Percentiles rank a stretch among this genome's conserved stretches.
phyloP scores from a whole-genome alignment of 352 stramenopile genomes.

The Sclerospora graminicola region DNA sequence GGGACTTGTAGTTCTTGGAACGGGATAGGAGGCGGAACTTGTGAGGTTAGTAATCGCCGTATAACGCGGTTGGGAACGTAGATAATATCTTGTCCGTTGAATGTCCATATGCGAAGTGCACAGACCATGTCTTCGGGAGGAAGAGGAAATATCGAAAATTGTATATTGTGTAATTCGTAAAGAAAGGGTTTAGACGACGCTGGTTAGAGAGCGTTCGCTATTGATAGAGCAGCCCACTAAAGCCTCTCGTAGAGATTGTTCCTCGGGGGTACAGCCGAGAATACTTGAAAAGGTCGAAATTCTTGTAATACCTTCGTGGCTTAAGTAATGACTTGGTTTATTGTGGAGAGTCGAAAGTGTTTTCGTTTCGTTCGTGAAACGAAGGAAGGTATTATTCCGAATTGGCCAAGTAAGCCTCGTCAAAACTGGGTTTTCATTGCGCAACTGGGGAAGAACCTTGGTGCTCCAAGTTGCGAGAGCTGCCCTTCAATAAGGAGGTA shows the following conservation, averaged over 20 bases:
- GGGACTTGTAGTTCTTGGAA: not conserved
- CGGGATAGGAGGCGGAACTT: not conserved
- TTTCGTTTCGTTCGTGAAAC: not conserved
- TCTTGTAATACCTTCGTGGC: not conserved
- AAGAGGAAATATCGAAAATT: not conserved
- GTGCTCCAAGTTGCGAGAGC: not conserved
- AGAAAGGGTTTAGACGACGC: too few relatives aligned
- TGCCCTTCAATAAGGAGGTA: not conserved
- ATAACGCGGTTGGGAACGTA: not conserved
- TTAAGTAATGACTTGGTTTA: not conserved
- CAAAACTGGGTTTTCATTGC: not conserved
- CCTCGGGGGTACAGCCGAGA: not conserved
- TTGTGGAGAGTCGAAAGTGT: not conserved
- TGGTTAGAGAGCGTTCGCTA: too few relatives aligned
- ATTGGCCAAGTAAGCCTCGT: slow-evolving; percentile 1
- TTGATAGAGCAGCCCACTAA: not conserved
- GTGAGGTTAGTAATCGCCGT: not conserved
- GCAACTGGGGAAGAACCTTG: slow-evolving; percentile 2
- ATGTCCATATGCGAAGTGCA: not conserved
- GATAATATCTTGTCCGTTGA: not conserved
- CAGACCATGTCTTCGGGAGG: not conserved
- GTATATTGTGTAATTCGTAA: not conserved
- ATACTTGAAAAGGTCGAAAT: not conserved
- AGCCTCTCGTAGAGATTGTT: not conserved
- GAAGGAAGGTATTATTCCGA: slow-evolving; percentile 2